Conservation (phyloP, 331 rosid genomes). For the Arachis monticola region DNA sequence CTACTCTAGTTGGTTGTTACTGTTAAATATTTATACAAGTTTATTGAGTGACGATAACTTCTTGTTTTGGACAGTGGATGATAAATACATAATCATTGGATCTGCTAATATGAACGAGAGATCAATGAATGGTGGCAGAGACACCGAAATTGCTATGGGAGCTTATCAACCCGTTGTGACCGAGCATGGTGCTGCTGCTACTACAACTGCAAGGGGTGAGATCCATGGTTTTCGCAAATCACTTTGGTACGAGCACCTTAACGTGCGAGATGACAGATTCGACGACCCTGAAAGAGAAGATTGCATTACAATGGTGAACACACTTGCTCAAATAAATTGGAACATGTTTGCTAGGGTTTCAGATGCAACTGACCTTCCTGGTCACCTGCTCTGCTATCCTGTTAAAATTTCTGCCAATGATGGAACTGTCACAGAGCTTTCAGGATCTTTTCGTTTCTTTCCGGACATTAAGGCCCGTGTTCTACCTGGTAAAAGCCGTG, state of each 20-base stretch:
- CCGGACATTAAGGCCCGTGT: too few relatives aligned
- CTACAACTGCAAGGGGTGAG: constrained; percentile 35
- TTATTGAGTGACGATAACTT: too few relatives aligned
- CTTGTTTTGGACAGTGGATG: constrained; percentile 59
- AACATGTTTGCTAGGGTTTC: constrained; percentile 36
- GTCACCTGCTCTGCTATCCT: constrained; percentile 70
- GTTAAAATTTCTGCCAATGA: constrained; percentile 41
- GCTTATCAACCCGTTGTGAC: constrained; percentile 77
- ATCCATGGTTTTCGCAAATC: constrained; percentile 60
- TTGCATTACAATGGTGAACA: constrained; percentile 49
- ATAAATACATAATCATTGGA: constrained; percentile 89
- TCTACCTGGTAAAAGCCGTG: too few relatives aligned
- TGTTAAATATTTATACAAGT: too few relatives aligned
- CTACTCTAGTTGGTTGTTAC: too few relatives aligned
- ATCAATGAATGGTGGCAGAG: constrained; percentile 92
- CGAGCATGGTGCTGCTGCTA: constrained; percentile 47
- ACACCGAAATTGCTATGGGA: constrained; percentile 91
- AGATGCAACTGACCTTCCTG: neutral
- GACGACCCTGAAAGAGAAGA: constrained; percentile 49
- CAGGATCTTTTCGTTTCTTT: too few relatives aligned
- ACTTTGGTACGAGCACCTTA: constrained; percentile 80
- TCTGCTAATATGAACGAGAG: constrained; percentile 91
- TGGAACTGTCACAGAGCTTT: constrained; percentile 28
- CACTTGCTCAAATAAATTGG: constrained; percentile 56
- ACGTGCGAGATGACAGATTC: constrained; percentile 11